phyloP scores from a whole-genome alignment of 169 alveolate genomes.

The Babesia bovis region DNA sequence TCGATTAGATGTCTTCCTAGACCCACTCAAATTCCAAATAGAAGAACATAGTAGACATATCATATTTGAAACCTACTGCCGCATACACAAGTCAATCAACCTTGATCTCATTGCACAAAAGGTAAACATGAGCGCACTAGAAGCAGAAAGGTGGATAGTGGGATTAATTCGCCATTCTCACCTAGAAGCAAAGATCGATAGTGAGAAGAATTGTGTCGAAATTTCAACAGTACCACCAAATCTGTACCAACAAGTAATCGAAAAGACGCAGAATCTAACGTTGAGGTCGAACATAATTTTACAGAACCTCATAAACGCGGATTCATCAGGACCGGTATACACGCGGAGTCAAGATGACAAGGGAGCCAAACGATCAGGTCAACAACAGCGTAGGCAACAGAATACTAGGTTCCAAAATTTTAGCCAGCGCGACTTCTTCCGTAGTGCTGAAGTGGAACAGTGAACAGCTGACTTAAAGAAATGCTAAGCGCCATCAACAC shows the following conservation, averaged over 20 bases:
- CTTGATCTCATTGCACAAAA: slow-evolving; percentile 85
- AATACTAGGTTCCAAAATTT: slow-evolving; percentile 28
- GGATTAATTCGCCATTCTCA: slow-evolving; percentile 86
- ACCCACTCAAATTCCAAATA: slow-evolving; percentile 82
- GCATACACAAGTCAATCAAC: slow-evolving; percentile 88
- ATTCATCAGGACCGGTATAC: slow-evolving; percentile 18
- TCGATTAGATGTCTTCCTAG: slow-evolving; percentile 78
- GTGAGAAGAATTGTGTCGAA: slow-evolving; percentile 89
- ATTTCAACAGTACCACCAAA: slow-evolving; percentile 84
- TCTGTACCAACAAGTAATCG: slow-evolving; percentile 85
- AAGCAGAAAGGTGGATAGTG: slow-evolving; percentile 91
- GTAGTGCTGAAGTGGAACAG: slow-evolving; percentile 10
- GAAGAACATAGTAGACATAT: slow-evolving; percentile 86
- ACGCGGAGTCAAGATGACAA: slow-evolving; percentile 18
- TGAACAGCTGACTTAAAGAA: background rate
- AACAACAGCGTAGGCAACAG: slow-evolving; percentile 50
- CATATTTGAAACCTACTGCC: slow-evolving; percentile 89
- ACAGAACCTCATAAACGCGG: slow-evolving; percentile 74
- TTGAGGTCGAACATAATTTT: slow-evolving; percentile 80
- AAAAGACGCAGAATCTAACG: slow-evolving; percentile 81
- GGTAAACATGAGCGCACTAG: slow-evolving; percentile 83
- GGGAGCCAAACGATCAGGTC: slow-evolving; percentile 16
- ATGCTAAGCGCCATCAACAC: background rate
- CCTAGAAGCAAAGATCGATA: slow-evolving; percentile 87
- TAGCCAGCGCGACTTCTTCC: slow-evolving; percentile 42